Evolutionary conservation across 2,329 filamentous ascomycete genomes (phyloP).

Genomic region (Fusarium algeriense): DNA sequence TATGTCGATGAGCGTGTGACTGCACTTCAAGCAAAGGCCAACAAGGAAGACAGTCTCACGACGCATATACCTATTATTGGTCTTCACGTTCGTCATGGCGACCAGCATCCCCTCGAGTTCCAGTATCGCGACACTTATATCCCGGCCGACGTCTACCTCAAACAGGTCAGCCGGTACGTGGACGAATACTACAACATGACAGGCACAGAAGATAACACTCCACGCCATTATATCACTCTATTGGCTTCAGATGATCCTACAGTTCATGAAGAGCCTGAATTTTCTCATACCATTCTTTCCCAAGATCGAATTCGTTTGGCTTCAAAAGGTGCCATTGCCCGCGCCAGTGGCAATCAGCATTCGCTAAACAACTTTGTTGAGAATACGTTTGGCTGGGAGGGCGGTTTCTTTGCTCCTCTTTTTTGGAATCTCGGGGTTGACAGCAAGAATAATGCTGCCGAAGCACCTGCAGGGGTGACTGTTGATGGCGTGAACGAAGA

Average conservation of each 20-base stretch:
- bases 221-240: slow-evolving; percentile 64
- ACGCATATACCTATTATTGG: slow-evolving; percentile 64
- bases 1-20: slow-evolving; percentile 73
- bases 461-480: slow-evolving; percentile 48
- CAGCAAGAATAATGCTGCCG: slow-evolving; percentile 56
- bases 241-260: slow-evolving; percentile 86
- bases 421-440: slow-evolving; percentile 80
- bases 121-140: slow-evolving; percentile 84
- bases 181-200: slow-evolving; percentile 61
- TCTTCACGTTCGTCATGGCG: slow-evolving; percentile 83
- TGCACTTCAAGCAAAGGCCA: slow-evolving; percentile 64
- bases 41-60: slow-evolving; percentile 56
- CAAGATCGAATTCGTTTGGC: slow-evolving; percentile 84
- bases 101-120: slow-evolving; percentile 80
- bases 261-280: slow-evolving; percentile 75
- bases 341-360: slow-evolving; percentile 57
- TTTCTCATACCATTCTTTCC: slow-evolving; percentile 69
- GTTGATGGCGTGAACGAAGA: slow-evolving; percentile 44
- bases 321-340: slow-evolving; percentile 65
- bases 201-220: slow-evolving; percentile 52
- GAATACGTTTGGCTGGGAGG: slow-evolving; percentile 86
- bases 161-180: slow-evolving; percentile 68
- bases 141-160: slow-evolving; percentile 75
- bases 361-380: slow-evolving; percentile 77
- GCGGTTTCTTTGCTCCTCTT: slow-evolving; percentile 84